Evolutionary conservation across 2,329 filamentous ascomycete genomes (phyloP).

Genomic region (Colletotrichum lini): DNA sequence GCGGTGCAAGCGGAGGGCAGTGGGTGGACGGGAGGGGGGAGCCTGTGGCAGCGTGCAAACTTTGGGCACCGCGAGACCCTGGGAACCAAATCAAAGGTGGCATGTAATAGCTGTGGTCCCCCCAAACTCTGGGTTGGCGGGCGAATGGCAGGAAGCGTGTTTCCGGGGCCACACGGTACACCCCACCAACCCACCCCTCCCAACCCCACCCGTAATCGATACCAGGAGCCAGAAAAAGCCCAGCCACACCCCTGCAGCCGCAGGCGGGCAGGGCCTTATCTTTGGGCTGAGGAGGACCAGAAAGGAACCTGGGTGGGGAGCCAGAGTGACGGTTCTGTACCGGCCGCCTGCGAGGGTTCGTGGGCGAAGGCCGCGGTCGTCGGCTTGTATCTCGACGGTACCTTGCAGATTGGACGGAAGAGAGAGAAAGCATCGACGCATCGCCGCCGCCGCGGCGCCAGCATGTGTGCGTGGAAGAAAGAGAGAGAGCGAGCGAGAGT

Average conservation of each 20-base stretch:
- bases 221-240: slow-evolving; percentile 26
- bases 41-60: slow-evolving; percentile 2
- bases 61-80: slow-evolving; percentile 20
- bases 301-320: slow-evolving; percentile 24
- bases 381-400: slow-evolving; percentile 37
- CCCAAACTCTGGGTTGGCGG: slow-evolving; percentile 35
- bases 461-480: no score
- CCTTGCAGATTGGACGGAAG: slow-evolving; percentile 21
- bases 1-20: slow-evolving; percentile 11
- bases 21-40: slow-evolving; percentile 10
- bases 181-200: slow-evolving; percentile 38
- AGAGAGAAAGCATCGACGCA: slow-evolving; percentile 31
- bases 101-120: slow-evolving; percentile 39
- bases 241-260: slow-evolving; percentile 39
- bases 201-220: slow-evolving; percentile 39
- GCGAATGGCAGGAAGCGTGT: slow-evolving; percentile 31
- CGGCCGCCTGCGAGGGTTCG: slow-evolving; percentile 15
- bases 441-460: slow-evolving; percentile 3
- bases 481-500: no score
- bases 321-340: slow-evolving; percentile 36
- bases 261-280: slow-evolving; percentile 38
- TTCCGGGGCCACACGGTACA: slow-evolving; percentile 39
- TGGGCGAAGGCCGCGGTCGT: slow-evolving; percentile 16
- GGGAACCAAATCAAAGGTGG: slow-evolving; percentile 28
- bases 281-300: slow-evolving; percentile 32